These are phyloP conservation scores for Penicillium daleae DNA, from an alignment of 495 filamentous ascomycete species.

Conservation along the genomic window DNA sequence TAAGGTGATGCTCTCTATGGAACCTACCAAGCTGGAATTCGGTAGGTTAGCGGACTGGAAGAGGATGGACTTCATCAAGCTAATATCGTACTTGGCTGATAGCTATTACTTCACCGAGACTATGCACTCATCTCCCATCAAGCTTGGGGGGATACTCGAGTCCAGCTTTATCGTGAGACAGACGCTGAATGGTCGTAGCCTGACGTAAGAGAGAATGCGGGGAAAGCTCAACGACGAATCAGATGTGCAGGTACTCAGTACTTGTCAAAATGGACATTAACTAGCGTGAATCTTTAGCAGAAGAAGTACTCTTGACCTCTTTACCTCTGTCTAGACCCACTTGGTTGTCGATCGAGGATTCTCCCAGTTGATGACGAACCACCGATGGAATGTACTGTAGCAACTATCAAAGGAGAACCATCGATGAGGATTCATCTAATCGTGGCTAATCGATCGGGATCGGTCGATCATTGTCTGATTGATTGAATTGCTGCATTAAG, in stretches of 20 bases:
- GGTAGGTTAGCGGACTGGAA: background rate
- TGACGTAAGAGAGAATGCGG: constrained; percentile 36
- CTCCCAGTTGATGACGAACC: background rate
- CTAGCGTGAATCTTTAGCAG: background rate
- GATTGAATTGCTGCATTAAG: too few relatives aligned
- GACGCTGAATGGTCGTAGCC: constrained; percentile 1
- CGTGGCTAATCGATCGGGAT: background rate
- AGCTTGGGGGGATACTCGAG: background rate
- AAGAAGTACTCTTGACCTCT: background rate
- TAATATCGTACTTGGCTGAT: too few relatives aligned
- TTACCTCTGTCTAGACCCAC: background rate
- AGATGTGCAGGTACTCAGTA: background rate
- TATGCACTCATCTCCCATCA: background rate
- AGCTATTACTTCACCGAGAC: background rate
- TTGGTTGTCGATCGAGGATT: background rate
- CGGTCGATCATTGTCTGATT: constrained; percentile 3
- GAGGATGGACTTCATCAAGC: background rate
- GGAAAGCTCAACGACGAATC: constrained; percentile 30
- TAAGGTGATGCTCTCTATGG: background rate
- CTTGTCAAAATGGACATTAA: background rate
- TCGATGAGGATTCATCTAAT: background rate
- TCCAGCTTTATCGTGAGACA: constrained; percentile 11
- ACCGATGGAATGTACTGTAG: background rate
- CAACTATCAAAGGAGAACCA: too few relatives aligned
- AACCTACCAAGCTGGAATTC: background rate